Conservation (phyloP, 23 red algal species). For the Gracilaria domingensis region DNA sequence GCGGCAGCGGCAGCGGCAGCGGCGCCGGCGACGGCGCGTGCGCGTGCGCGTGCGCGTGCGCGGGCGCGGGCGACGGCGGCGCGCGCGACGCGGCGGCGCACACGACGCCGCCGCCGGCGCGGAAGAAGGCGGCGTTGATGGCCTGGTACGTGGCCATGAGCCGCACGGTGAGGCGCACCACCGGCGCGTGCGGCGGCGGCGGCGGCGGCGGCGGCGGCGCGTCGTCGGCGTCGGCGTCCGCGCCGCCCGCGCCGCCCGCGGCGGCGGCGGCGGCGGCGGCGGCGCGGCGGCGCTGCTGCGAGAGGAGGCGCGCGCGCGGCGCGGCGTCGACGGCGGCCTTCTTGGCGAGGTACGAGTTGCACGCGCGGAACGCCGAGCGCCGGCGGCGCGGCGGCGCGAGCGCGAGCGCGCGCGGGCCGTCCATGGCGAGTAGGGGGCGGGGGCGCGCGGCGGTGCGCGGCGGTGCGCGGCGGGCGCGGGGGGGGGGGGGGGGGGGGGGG, state of each 20-base stretch:
- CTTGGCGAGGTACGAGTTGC: conserved; percentile 74
- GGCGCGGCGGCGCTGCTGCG: neutral
- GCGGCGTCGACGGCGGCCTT: conserved; percentile 62
- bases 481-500: neutral
- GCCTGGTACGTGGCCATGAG: conserved; percentile 71
- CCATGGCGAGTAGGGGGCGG: neutral
- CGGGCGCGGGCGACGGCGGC: neutral
- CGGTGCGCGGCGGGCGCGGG: neutral
- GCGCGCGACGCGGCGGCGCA: too few species aligned
- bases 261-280: neutral
- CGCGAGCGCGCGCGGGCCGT: conserved; percentile 9
- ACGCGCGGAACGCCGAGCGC: conserved; percentile 45
- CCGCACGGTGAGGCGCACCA: conserved; percentile 32
- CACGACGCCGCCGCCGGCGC: neutral
- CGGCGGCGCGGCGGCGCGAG: conserved; percentile 14
- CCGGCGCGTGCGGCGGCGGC: neutral
- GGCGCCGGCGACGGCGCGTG: neutral
- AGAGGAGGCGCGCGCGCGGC: neutral
- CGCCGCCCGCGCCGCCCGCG: neutral
- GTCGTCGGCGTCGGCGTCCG: neutral
- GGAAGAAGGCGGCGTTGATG: conserved; percentile 68
- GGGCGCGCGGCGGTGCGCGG: neutral
- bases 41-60: neutral
- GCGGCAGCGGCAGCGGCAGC: neutral
- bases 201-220: neutral